Conservation (phyloP, 495 filamentous ascomycete genomes). For the Cladorrhinum samala region DNA sequence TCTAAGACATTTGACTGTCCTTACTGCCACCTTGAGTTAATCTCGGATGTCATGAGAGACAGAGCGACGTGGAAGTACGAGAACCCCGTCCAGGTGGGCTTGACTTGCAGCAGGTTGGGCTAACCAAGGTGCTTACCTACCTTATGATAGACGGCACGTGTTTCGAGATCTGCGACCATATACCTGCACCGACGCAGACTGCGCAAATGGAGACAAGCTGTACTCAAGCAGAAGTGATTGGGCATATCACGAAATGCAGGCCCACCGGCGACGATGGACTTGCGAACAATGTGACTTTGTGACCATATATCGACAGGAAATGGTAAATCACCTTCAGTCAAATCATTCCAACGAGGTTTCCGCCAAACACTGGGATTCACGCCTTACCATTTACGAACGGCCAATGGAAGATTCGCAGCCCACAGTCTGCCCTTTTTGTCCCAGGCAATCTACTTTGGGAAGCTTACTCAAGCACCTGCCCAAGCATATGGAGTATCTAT, state of each 20-base stretch:
- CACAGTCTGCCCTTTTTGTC: neutral
- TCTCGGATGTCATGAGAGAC: neutral
- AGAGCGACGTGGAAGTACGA: slow-evolving; percentile 3
- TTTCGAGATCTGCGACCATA: slow-evolving; percentile 4
- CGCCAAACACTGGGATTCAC: neutral
- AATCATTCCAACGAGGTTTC: neutral
- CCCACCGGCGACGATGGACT: slow-evolving; percentile 3
- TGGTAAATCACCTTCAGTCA: neutral
- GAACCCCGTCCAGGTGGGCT: neutral
- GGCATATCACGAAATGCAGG: slow-evolving; percentile 9
- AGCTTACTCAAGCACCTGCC: neutral
- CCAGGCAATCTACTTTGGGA: neutral
- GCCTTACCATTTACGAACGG: neutral
- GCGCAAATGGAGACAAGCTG: slow-evolving; percentile 7
- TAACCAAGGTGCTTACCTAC: too few relatives aligned
- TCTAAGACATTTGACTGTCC: slow-evolving; percentile 1
- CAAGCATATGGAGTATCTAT: neutral
- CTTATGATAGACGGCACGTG: slow-evolving; percentile 1
- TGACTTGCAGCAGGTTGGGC: neutral
- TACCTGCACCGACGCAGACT: neutral
- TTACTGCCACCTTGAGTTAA: neutral
- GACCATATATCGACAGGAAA: neutral
- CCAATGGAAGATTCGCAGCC: neutral
- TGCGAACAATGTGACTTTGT: neutral
- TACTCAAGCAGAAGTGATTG: slow-evolving; percentile 3